phyloP scores from a whole-genome alignment of 2,329 filamentous ascomycete genomes.

The Calycina herbarum region DNA sequence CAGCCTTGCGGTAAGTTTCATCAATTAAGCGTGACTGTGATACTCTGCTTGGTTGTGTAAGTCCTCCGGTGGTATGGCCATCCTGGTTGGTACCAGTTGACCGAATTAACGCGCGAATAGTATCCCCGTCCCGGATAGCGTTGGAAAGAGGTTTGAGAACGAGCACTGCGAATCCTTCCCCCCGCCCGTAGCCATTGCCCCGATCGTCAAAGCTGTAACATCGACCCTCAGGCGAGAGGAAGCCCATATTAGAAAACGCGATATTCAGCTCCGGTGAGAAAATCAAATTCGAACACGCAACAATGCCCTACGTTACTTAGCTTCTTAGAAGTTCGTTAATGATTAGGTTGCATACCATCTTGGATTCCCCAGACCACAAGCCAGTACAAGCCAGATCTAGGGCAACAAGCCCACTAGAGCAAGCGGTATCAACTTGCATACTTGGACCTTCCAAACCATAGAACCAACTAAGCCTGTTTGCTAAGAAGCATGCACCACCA shows the following conservation, averaged over 20 bases:
- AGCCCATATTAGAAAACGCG: conserved; percentile 28
- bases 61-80: conserved; percentile 42
- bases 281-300: conserved; percentile 8
- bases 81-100: not conserved
- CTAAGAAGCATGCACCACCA: conserved; percentile 41
- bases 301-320: conserved; percentile 11
- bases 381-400: conserved; percentile 54
- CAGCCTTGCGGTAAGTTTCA: conserved; percentile 12
- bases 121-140: not conserved
- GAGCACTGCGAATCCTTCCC: conserved; percentile 28
- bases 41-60: conserved; percentile 52
- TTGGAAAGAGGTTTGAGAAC: not conserved
- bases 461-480: conserved; percentile 56
- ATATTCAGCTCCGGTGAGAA: no score
- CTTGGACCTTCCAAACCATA: conserved; percentile 52
- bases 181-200: conserved; percentile 63
- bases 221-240: conserved; percentile 35
- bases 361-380: conserved; percentile 40
- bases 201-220: conserved; percentile 56
- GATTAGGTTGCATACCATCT: conserved; percentile 31
- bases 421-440: conserved; percentile 57
- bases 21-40: conserved; percentile 40
- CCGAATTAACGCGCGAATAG: not conserved
- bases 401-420: conserved; percentile 54
- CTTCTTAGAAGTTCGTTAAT: not conserved